These are phyloP conservation scores for Mercurialis annua DNA, from an alignment of 345 rosid genomes.

Conservation along the genomic window DNA sequence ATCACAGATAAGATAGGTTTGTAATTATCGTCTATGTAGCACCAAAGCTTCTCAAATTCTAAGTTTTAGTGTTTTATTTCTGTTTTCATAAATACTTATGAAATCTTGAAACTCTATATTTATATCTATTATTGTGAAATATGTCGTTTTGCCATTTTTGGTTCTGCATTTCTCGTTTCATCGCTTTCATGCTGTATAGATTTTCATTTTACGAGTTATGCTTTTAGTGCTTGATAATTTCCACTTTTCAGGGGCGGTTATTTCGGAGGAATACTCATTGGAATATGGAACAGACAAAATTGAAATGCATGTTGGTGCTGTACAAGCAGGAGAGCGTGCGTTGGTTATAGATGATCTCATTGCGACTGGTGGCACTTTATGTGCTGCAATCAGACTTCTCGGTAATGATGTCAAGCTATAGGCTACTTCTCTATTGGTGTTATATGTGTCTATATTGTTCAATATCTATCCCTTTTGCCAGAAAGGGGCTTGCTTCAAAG, in stretches of 20 bases:
- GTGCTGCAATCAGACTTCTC: conserved; percentile 89
- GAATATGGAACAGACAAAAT: conserved; percentile 94
- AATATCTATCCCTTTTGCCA: conserved; percentile 1
- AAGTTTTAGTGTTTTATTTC: no score
- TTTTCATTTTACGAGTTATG: not conserved
- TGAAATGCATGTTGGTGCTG: conserved; percentile 99
- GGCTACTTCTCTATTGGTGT: not conserved
- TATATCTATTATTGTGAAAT: no score
- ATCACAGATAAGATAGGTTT: no score
- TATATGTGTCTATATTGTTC: not conserved
- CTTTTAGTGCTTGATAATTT: conserved; percentile 12
- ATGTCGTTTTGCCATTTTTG: no score
- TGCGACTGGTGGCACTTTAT: conserved; percentile 94
- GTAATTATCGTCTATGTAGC: no score
- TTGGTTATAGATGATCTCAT: conserved; percentile 86
- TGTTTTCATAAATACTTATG: no score
- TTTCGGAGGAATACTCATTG: conserved; percentile 85
- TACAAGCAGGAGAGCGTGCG: conserved; percentile 82
- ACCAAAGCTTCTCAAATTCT: no score
- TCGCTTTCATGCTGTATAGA: no score
- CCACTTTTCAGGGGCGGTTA: conserved; percentile 64
- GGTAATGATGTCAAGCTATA: conserved; percentile 41
- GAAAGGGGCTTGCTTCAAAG: not conserved
- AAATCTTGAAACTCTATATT: no score
- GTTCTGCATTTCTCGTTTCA: no score